Evolutionary conservation across 2,329 filamentous ascomycete genomes (phyloP), one percentile per base, ranked within the genome.

Genomic region (Ambrosiella cleistominuta): DNA sequence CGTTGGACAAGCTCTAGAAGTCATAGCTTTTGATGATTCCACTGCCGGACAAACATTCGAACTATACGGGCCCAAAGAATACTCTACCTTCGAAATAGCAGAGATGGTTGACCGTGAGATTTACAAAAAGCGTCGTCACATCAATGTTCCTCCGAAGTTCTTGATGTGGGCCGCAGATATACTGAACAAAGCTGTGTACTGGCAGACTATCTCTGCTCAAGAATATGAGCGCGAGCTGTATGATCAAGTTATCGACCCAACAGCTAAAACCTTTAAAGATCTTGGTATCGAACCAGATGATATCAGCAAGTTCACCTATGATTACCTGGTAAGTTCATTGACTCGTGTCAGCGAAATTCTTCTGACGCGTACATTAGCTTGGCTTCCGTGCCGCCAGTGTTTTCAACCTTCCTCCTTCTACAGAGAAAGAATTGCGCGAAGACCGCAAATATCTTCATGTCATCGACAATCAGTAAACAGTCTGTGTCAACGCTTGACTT

Each of bases 361-460:
- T 60, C 69, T 75, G 64, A 75, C 65, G 54, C 15, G 59, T 59
- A 37, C 49, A 64, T 64, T 65, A 91, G 87, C 86, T 94, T 86
- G 85, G 83, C 70, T 96, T 88, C 77, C 85, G 93, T 68, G 91
- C 86, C 72, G 80, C 85, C 60, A 80, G 83, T 66, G 93, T 84
- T 79, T 95, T 94, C 71, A 91, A 98, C 69, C 78, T 97, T 64
- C 93, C 93, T 55, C 91, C 93, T 54, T 84, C 91, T 66, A 96
- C 91, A 39, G 91, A 96, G 74, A 86, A 85, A 71, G 93, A 98
- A 78, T 93, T 83, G 79, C 79, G 80, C 66, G 90, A 97, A 71
- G 90, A 97, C 73, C 93, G 84, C 80, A 93, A 96, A 77, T 98
- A 95, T 70, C 75, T 97, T 70, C 93, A 98, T 70, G 90, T 98